Conservation (phyloP, 2,329 filamentous ascomycete species). For the Ophiostoma pallidulum region DNA sequence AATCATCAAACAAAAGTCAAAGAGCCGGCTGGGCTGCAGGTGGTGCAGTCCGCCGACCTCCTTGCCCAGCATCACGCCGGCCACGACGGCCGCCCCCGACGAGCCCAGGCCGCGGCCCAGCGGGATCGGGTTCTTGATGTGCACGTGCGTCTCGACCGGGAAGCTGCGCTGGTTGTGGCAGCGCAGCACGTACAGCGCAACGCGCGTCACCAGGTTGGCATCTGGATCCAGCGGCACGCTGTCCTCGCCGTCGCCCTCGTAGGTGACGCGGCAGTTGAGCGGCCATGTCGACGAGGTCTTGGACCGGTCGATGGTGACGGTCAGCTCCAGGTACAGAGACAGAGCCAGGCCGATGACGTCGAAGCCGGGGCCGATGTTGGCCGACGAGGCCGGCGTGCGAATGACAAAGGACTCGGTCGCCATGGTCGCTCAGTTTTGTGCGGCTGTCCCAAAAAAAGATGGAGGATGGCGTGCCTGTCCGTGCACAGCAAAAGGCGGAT, state of each 20-base stretch:
- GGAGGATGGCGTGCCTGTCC: too few species aligned
- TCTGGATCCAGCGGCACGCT: conserved; percentile 78
- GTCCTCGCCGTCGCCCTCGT: conserved; percentile 66
- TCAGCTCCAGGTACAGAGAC: conserved; percentile 85
- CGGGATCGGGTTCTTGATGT: conserved; percentile 93
- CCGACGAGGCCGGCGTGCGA: conserved; percentile 84
- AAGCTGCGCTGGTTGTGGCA: conserved; percentile 84
- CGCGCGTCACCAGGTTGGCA: conserved; percentile 85
- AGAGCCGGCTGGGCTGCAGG: conserved; percentile 68
- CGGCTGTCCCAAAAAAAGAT: too few species aligned
- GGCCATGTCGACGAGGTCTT: conserved; percentile 46
- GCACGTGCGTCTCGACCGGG: conserved; percentile 77
- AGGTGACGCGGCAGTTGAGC: conserved; percentile 82
- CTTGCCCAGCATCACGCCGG: conserved; percentile 86
- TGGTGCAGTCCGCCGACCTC: conserved; percentile 70
- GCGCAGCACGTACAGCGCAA: conserved; percentile 86
- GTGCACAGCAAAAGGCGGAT: too few species aligned
- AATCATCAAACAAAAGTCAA: conserved; percentile 98
- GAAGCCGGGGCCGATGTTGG: conserved; percentile 96
- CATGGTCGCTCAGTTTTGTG: conserved; percentile 12
- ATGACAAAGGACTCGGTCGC: conserved; percentile 53
- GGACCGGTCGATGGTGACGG: conserved; percentile 63
- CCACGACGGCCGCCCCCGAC: conserved; percentile 89
- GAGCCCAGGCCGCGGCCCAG: conserved; percentile 89
- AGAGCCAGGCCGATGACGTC: conserved; percentile 94